Evolutionary conservation across 495 filamentous ascomycete species (phyloP).

Genomic region (Pseudevernia furfuracea): DNA sequence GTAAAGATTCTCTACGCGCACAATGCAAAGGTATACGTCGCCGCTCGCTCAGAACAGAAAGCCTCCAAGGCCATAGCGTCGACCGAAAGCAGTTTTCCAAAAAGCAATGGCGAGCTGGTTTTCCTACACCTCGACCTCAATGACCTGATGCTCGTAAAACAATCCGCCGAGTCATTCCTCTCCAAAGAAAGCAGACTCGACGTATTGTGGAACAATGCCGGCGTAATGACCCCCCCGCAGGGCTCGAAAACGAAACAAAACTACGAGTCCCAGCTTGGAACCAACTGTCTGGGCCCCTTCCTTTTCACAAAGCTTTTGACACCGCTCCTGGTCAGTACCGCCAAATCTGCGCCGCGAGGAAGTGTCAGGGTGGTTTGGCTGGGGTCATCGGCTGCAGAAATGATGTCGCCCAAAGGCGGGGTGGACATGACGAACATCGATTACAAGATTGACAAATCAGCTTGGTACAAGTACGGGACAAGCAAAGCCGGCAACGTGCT

Average conservation of each 20-base stretch:
- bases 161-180: slow-evolving; percentile 37
- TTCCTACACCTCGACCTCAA: slow-evolving; percentile 42
- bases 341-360: slow-evolving; percentile 22
- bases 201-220: slow-evolving; percentile 52
- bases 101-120: slow-evolving; percentile 31
- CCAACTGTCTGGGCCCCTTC: slow-evolving; percentile 43
- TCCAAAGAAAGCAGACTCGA: slow-evolving; percentile 39
- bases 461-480: slow-evolving; percentile 32
- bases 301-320: slow-evolving; percentile 40
- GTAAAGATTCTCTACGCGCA: slow-evolving; percentile 36
- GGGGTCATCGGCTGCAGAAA: slow-evolving; percentile 24
- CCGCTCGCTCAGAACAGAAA: slow-evolving; percentile 36
- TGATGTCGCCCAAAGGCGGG: slow-evolving; percentile 11
- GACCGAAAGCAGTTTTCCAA: slow-evolving; percentile 25
- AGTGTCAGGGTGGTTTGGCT: slow-evolving; percentile 39
- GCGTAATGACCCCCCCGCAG: slow-evolving; percentile 34
- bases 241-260: slow-evolving; percentile 31
- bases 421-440: slow-evolving; percentile 23
- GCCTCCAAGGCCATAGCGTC: slow-evolving; percentile 32
- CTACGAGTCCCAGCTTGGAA: slow-evolving; percentile 40
- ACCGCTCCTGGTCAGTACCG: slow-evolving; percentile 38
- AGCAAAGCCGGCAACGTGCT: slow-evolving; percentile 37
- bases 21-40: slow-evolving; percentile 39
- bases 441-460: slow-evolving; percentile 4
- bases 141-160: slow-evolving; percentile 44